Base-by-base conservation (phyloP, 441 rosid genomes). In the Populus hybrid region DNA sequence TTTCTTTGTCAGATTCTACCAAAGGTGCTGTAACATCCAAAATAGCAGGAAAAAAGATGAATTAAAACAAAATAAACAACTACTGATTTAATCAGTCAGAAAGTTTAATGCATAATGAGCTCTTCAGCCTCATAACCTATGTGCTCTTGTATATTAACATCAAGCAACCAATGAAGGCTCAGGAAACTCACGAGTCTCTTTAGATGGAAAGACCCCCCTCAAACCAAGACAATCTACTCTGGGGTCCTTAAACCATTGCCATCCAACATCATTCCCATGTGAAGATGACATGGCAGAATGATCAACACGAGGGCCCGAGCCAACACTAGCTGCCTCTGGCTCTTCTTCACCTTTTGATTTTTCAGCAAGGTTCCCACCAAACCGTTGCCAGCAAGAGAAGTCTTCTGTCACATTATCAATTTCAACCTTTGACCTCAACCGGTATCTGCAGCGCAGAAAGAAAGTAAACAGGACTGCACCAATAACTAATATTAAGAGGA, bases 241-340 rank as follows among this genome's bases (percentile, higher is more conserved):
- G 18, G 98, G 98, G 87, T 94, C 99, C 77, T 83, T 85, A 78
- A 92, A 89, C 99, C 99, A 96, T 82, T 88, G 92, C 93, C 91
- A 94, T 28, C 97, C 97, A 34, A 32, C 65, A 69, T 83, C 85
- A 79, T 64, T 86, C 78, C 94, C 95, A 76, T 77, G 87, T 42
- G 95, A 84, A 80, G 98, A 83, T 16, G 91, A 84, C 79, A 82
- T 78, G 71, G 85, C 93, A 57, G 91, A 77, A 42, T 20, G 81
- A 86, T 93, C 95, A 81, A 80, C 80, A 1, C 84, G 87, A 74
- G 85, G 81, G 4, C 93, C 97, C 92, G 93, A 92, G 72, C 97
- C 97, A 8, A 93, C 78, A 71, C 90, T 85, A 16, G 92, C 90
- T 36, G 93, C 89, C 66, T 87, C 92, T 11, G 93, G 92, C 78